These are phyloP conservation scores for Paramyrothecium sp. DNA, from an alignment of 2,329 filamentous ascomycete genomes.

Conservation along the genomic window DNA sequence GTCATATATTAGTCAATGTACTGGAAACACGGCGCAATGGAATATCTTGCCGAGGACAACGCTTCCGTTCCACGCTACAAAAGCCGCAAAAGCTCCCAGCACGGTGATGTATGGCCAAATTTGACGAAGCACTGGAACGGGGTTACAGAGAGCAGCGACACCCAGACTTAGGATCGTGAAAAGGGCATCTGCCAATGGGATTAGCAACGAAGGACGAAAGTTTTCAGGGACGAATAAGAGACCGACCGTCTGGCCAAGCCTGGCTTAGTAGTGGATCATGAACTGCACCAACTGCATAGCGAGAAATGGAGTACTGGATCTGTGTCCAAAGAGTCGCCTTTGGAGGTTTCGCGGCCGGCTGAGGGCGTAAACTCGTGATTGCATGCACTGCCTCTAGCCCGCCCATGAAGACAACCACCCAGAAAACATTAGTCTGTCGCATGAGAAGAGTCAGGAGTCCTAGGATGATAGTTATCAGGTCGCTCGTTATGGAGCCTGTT, in stretches of 20 bases:
- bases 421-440: slow-evolving; percentile 96
- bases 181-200: slow-evolving; percentile 47
- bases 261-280: slow-evolving; percentile 51
- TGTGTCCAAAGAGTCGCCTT: slow-evolving; percentile 30
- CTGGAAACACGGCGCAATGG: neutral
- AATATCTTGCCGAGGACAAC: slow-evolving; percentile 76
- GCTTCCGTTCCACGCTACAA: slow-evolving; percentile 84
- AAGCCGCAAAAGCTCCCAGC: slow-evolving; percentile 65
- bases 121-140: slow-evolving; percentile 40
- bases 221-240: fast-evolving
- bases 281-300: slow-evolving; percentile 49
- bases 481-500: slow-evolving; percentile 32
- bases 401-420: slow-evolving; percentile 79
- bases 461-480: slow-evolving; percentile 46
- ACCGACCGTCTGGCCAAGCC: slow-evolving; percentile 50
- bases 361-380: slow-evolving; percentile 41
- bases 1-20: slow-evolving; percentile 18
- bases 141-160: slow-evolving; percentile 53
- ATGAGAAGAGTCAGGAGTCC: slow-evolving; percentile 71
- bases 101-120: slow-evolving; percentile 62
- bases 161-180: slow-evolving; percentile 60
- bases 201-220: slow-evolving; percentile 12
- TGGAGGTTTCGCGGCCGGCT: slow-evolving; percentile 23
- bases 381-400: slow-evolving; percentile 55
- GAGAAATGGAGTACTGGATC: slow-evolving; percentile 35